Evolutionary conservation across 768 basidiomycete genomes (phyloP), one percentile per base, ranked within the genome.

Genomic region (Lactifluus rugatus): DNA sequence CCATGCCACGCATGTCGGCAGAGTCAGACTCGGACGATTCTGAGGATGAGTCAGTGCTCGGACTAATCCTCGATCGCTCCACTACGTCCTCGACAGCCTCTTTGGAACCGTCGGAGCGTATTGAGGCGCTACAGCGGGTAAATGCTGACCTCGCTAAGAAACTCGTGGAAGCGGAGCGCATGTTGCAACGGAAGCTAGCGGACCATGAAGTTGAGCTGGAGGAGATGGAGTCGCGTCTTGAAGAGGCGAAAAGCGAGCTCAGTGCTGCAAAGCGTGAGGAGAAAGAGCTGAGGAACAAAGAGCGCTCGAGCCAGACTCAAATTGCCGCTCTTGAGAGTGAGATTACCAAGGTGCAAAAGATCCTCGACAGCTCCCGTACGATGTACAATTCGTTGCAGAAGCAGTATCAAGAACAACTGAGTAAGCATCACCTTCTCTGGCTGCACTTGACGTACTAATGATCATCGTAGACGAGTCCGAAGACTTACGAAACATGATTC

Each of bases 221-320:
- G 64, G 88, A 92, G 58, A 79, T 89, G 71, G 85, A 94, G 66
- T 72, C 71, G 3, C 76, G 80, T 31, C 68, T 95, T 57, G 93
- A 96, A 57, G 91, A 96, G 67, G 70, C 86, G 59, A 75, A 79
- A 62, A 80, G 75, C 13, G 94, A 96, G 70, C 74, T 96, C 8
- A 83, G 76, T 14, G 78, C 85, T 6, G 85, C 87, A 5, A 89
- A 90, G 70, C 80, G 89, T 41, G 93, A 97, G 66, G 93, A 97
- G 71, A 96, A 97, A 72, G 94, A 97, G 66, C 71, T 95, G 63
- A 77, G 89, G 46, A 76, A 80, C 13, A 94, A 93, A 70, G 94
- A 96, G 84, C 79, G 84, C 37, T 75, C 81, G 66, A 85, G 81
- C 66, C 75, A 76, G 57, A 76, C 76, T 0, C 85, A 89, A 70